Evolutionary conservation across 768 basidiomycete species (phyloP), one percentile per base, ranked within the genome.

Genomic region (Tricholoma sp.): DNA sequence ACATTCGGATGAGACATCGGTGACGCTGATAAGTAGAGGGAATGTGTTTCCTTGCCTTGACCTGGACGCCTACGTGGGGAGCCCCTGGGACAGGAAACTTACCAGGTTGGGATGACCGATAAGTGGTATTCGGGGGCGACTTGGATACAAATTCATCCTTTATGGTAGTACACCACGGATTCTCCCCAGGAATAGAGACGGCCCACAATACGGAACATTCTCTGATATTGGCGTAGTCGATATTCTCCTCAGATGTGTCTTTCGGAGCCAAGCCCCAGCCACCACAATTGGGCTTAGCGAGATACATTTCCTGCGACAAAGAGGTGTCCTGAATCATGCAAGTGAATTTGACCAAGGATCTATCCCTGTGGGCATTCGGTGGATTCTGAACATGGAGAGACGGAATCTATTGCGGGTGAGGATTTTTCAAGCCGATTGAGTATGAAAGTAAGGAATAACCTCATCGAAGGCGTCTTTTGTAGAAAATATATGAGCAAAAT

Each of bases 251-350:
- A 22, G 61, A 57, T n/a, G 66, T 63, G 43, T 69, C 67, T 22
- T 70, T 66, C 10, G 61, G 79, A 50, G 63, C 69, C 22, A 88
- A 70, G 5, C 88, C 90, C 91, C 91, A 92, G n/a, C 90, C 91
- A 24, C 88, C 89, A 56, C 79, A 83, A 1, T 74, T 76, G 34
- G 73, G 68, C 41, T 66, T 75, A 2, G 83, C 79, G 41, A 89
- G 73, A 69, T 93, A 93, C 60, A 94, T 75, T 66, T 91, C 88
- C 0, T 82, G 80, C 5, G 86, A 83, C 16, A 80, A 66, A 2
- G 89, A 89, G 2, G 89, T 91, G 65, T 92, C 91, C 67, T 94
- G 91, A 29, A 92, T 76, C 86, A 92, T 89, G 22, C 80, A 86
- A 31, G 82, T 79, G 68, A 92, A 91, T 18, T 80, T 76, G 3